Percentiles rank a stretch among this genome's conserved stretches.
Conservation (phyloP, 768 basidiomycete genomes). For the Tulasnella sp. region DNA sequence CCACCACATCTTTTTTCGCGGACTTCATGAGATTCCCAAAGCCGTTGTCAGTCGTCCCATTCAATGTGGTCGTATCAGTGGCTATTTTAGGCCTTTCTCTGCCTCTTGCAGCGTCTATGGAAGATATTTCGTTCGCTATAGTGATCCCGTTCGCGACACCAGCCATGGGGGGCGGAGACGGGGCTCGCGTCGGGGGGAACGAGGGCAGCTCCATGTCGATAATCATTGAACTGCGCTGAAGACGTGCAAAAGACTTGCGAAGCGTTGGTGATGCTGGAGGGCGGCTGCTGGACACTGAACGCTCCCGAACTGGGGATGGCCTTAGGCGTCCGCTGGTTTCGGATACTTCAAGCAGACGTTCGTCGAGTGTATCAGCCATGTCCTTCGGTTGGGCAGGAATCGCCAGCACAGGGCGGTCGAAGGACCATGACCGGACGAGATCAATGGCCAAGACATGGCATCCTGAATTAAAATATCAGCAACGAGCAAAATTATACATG, state of each 20-base stretch:
- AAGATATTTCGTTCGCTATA: background rate
- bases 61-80: background rate
- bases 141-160: background rate
- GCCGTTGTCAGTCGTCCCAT: slow-evolving; percentile 49
- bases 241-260: slow-evolving; percentile 6
- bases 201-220: slow-evolving; percentile 85
- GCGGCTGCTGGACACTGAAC: slow-evolving; percentile 18
- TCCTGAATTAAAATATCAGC: slow-evolving; percentile 47
- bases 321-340: background rate
- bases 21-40: slow-evolving; percentile 83
- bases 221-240: slow-evolving; percentile 65
- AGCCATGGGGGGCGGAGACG: slow-evolving; percentile 44
- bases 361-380: slow-evolving; percentile 31
- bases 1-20: slow-evolving; percentile 81
- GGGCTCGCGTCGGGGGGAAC: slow-evolving; percentile 53
- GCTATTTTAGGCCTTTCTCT: background rate
- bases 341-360: slow-evolving; percentile 40
- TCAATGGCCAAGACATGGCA: slow-evolving; percentile 90
- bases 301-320: slow-evolving; percentile 1
- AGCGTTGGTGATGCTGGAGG: slow-evolving; percentile 24
- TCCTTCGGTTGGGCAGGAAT: slow-evolving; percentile 30
- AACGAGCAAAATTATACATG: background rate
- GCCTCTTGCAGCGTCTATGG: background rate
- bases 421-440: slow-evolving; percentile 87
- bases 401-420: slow-evolving; percentile 62